Percentiles rank a stretch among this genome's conserved stretches.
Conservation (phyloP, 768 basidiomycete genomes). For the Russula ochroleuca region DNA sequence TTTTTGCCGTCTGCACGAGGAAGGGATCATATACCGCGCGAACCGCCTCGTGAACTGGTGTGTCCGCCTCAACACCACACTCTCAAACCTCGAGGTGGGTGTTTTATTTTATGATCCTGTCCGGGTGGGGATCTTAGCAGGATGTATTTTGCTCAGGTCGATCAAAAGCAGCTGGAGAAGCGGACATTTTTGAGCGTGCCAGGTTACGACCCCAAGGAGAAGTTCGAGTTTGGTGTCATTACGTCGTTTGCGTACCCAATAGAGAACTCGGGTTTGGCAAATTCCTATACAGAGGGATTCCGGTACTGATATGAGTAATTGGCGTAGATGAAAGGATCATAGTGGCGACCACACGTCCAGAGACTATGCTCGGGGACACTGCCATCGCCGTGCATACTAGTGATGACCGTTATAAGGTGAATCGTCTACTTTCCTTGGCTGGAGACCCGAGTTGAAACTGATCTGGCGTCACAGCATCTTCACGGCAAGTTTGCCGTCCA, state of each 20-base stretch:
- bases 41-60: slow-evolving; percentile 99
- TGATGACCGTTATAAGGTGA: slow-evolving; percentile 79
- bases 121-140: not conserved
- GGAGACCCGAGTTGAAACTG: not conserved
- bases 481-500: slow-evolving; percentile 89
- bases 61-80: slow-evolving; percentile 87
- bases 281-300: not conserved
- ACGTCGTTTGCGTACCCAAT: slow-evolving; percentile 95
- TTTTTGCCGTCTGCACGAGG: slow-evolving; percentile 88
- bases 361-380: slow-evolving; percentile 98
- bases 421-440: not conserved
- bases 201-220: slow-evolving; percentile 92
- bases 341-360: slow-evolving; percentile 93
- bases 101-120: not conserved
- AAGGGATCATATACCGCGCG: slow-evolving; percentile 89
- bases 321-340: slow-evolving; percentile 72
- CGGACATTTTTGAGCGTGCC: slow-evolving; percentile 85
- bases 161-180: slow-evolving; percentile 84
- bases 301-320: not conserved
- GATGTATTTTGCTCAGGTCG: slow-evolving; percentile 58
- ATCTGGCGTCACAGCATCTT: slow-evolving; percentile 53
- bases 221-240: slow-evolving; percentile 94
- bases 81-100: slow-evolving; percentile 92
- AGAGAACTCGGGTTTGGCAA: slow-evolving; percentile 68
- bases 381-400: slow-evolving; percentile 96